Base-by-base conservation (phyloP, 163 green algal species). In the Picocystis sp. region DNA sequence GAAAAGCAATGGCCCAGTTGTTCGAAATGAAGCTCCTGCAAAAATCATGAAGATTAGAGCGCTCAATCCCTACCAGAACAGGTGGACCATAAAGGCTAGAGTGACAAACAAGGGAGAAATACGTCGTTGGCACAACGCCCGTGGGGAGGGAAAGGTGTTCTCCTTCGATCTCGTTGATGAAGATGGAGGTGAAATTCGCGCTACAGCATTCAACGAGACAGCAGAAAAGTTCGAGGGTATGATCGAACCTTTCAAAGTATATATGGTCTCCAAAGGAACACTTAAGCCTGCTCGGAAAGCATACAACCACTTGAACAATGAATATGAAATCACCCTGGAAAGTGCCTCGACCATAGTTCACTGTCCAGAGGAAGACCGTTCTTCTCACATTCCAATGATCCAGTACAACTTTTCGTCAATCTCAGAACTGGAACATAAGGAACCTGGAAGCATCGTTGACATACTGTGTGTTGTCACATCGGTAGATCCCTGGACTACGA, bases 291-390 rank as follows among this genome's bases (percentile, higher is more conserved):
- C 44, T 9, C 5, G 21, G 21, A 51, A 56, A 79, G 59, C 60
- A 61, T 90, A 71, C 67, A 91, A 87, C 64, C 65, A 82, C 41
- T 76, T 79, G 6, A 75, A 69, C 33, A 19, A 89, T 58, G 70
- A 86, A 22, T 92, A 79, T 62, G 87, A 98, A 73, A 87, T 98
- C 54, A 75, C 67, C 29, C 66, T 98, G 49, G 89, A 95, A 52
- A 73, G 70, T 38, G 58, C 61, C 41, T 81, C 75, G 1, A 33
- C 66, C 11, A 48, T 92, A 2, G 61, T 82, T 24, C 43, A 41
- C 2, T 64, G 50, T 45, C n/a, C 35, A 11, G 70, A 77, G 15
- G 62, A 61, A 14, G 55, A 43, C 48, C 13, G 43, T 61, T 65
- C 11, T 15, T 55, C 57, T 1, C 58, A 49, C 50, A 95, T 98